Base-by-base conservation (phyloP, 2,329 filamentous ascomycete species). In the Fusarium phyllophilum region DNA sequence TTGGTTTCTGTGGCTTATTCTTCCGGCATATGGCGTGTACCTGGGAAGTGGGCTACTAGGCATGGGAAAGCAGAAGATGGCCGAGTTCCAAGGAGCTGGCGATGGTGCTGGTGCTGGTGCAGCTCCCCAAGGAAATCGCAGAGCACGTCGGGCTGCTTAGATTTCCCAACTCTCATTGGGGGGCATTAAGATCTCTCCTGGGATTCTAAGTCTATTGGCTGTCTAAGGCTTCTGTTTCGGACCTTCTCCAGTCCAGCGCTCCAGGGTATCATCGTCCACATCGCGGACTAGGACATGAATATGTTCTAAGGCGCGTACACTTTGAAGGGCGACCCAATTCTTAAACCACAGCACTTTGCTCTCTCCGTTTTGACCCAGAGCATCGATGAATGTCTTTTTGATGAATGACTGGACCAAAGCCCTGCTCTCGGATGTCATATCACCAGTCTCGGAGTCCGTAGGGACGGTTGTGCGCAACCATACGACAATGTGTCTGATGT, bases 321-420 rank as follows among this genome's bases (percentile, higher is more conserved):
- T 97, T 85, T 98, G 97, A 80, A 98, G 84, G 33, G 91, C 90
- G 68, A 90, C 91, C 95, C 95, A 97, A 78, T 98, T 98, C 87
- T 96, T 97, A 84, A 98, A 98, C 94, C 95, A 98, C 69, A 95
- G 81, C 49, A 92, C 89, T 55, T 83, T 84, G 11, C 86, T 83
- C 64, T 83, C 82, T n/a, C 86, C 87, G 8, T 82, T 84, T 0
- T 82, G 80, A 0, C 86, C 87, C 18, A 93, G 83, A 36, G 82
- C 83, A n/a, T 88, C 85, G 39, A 88, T 84, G 79, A 98, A 98
- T 22, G 88, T 92, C 71, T 84, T 86, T 74, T 89, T 83, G 38
- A 97, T 91, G 80, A 94, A 98, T 15, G 86, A 85, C 52, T 90
- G 87, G 42, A 97, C 92, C 67, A 88, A 82, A 45, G 83, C 83